Evolutionary conservation across 2,329 filamentous ascomycete genomes (phyloP).

Genomic region (Botrytis byssoidea): DNA sequence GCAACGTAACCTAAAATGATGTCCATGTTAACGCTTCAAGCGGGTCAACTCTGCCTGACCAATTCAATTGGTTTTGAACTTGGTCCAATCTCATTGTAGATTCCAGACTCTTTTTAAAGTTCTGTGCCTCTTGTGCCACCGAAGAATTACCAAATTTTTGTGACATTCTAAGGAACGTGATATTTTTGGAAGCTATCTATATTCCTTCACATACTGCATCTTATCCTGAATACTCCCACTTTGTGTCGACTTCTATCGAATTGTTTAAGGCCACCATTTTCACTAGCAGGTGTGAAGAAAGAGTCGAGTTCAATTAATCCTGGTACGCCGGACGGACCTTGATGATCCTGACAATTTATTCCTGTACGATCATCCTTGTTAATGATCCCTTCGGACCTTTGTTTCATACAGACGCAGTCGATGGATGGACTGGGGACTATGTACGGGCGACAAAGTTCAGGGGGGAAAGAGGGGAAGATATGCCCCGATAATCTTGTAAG

Average conservation of each 20-base stretch:
- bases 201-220: background rate
- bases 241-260: no score
- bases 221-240: background rate
- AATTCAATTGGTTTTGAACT: conserved; percentile 5
- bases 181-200: background rate
- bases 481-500: conserved; percentile 21
- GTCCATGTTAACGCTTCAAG: conserved; percentile 19
- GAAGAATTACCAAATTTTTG: background rate
- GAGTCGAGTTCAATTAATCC: conserved; percentile 14
- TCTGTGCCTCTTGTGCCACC: conserved; percentile 15
- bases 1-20: conserved; percentile 10
- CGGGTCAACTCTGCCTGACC: conserved; percentile 13
- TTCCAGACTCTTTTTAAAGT: conserved; percentile 12
- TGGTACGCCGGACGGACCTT: background rate
- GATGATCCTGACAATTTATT: conserved; percentile 22
- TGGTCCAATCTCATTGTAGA: conserved; percentile 4
- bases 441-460: conserved; percentile 8
- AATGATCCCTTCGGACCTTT: conserved; percentile 33
- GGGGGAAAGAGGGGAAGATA: conserved; percentile 5
- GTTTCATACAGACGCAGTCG: conserved; percentile 36
- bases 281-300: background rate
- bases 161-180: background rate
- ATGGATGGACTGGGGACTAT: conserved; percentile 4
- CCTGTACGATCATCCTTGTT: conserved; percentile 28
- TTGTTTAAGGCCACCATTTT: background rate